A percentile compares a stretch with the other conserved stretches of the same genome.
These are phyloP conservation scores for Choricystis sp. DNA, from an alignment of 139 green algal genomes.

Conservation along the genomic window DNA sequence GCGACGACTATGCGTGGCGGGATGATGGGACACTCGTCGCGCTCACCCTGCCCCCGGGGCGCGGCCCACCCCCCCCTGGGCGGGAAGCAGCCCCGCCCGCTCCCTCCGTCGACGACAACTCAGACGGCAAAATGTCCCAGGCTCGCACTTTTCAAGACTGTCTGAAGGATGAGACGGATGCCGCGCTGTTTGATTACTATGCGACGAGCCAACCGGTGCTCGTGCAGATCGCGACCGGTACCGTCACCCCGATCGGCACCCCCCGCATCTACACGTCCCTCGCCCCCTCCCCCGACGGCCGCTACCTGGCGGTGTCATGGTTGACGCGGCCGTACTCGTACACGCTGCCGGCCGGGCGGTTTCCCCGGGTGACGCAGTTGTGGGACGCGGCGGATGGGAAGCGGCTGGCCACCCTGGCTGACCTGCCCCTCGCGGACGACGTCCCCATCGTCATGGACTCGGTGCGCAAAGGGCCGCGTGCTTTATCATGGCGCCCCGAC, in stretches of 20 bases:
- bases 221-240: constrained; percentile 28
- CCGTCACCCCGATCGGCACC: constrained; percentile 22
- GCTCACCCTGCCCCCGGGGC: constrained; percentile 26
- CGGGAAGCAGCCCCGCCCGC: constrained; percentile 37
- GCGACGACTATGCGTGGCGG: constrained; percentile 59
- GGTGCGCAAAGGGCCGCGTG: constrained; percentile 52
- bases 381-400: constrained; percentile 12
- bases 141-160: constrained; percentile 85
- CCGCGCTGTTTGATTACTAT: constrained; percentile 82
- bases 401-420: constrained; percentile 15
- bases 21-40: constrained; percentile 70
- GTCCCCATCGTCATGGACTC: constrained; percentile 90
- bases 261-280: constrained; percentile 62
- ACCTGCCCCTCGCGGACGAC: constrained; percentile 81
- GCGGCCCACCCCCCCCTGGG: constrained; percentile 11
- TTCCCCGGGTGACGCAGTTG: constrained; percentile 71
- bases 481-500: constrained; percentile 76
- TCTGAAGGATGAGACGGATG: constrained; percentile 76
- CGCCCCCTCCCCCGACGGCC: constrained; percentile 64
- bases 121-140: constrained; percentile 49
- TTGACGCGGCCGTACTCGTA: constrained; percentile 84
- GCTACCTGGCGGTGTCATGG: constrained; percentile 67
- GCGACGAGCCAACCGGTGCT: constrained; percentile 47
- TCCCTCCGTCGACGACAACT: constrained; percentile 72
- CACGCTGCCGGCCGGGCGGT: constrained; percentile 71